Base-by-base conservation (phyloP, 257 asterid genomes). In the Craterostigma plantagineum region DNA sequence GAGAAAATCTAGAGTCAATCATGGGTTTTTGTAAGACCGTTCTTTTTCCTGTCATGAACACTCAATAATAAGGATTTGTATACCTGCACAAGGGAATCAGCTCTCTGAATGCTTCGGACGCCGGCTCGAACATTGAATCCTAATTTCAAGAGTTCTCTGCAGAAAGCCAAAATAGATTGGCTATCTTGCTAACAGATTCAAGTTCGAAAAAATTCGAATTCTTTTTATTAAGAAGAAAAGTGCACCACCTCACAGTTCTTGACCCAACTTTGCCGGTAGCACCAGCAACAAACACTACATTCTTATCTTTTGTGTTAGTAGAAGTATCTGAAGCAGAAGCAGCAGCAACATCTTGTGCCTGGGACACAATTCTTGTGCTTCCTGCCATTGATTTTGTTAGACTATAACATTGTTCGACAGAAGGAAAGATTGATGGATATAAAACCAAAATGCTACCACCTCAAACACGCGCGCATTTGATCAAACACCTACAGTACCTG, bases 181-280 rank as follows among this genome's bases (percentile, higher is more conserved):
- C 63, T 45, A 50, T 9, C 15, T 11, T 42, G 41, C 49, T 30
- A 41, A 18, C 35, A 37, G 10, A 35, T 4, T 38, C 57, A 47
- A 10, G 16, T 10, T 18, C 53, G 35, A 18, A 35, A 33, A 11
- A 40, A 7, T 51, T 53, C 30, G 18, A 13, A 53, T 35, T 15
- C 6, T n/a, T n/a, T n/a, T n/a, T n/a, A n/a, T n/a, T n/a, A n/a
- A 35, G 33, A 8, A 38, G 35, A 16, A 23, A 60, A 39, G 55
- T 18, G 30, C 2, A 23, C 1, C 54, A 87, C 97, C 97, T 87
- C 62, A 82, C 92, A 46, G 95, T 79, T 55, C 97, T 62, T 53
- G 92, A 87, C 41, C 97, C 97, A 63, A 87, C 97, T 77, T 39
- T 71, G 30, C 97, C 97, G 10, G 97, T 87, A 17, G 97, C 90